Evolutionary conservation across 176 grass and related monocot species (phyloP).

Genomic region (Oryza glumipatula): DNA sequence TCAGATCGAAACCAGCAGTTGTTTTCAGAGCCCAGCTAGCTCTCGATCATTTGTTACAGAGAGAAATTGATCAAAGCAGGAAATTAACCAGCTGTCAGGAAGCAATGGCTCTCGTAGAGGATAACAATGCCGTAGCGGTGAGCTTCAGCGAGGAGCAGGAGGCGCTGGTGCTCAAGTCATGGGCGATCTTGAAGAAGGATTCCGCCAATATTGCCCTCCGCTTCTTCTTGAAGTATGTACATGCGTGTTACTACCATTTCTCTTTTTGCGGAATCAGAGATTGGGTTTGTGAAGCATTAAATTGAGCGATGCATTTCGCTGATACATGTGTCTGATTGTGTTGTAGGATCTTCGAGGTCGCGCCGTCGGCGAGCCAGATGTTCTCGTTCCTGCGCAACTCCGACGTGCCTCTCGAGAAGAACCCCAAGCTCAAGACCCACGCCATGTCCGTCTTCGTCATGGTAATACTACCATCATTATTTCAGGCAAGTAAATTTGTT

Average conservation of each 20-base stretch:
- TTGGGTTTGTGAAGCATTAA: background rate
- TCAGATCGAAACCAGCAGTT: slow-evolving; percentile 10
- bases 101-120: slow-evolving; percentile 53
- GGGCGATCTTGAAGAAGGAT: slow-evolving; percentile 93
- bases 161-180: slow-evolving; percentile 82
- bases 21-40: background rate
- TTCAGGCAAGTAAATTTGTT: background rate
- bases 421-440: slow-evolving; percentile 92
- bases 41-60: background rate
- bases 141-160: slow-evolving; percentile 87
- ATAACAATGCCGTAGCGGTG: background rate
- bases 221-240: slow-evolving; percentile 83
- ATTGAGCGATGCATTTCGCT: background rate
- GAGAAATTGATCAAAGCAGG: background rate
- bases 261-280: background rate
- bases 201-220: slow-evolving; percentile 65
- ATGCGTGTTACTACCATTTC: background rate
- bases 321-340: background rate
- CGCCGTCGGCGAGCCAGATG: slow-evolving; percentile 71
- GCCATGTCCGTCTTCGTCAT: slow-evolving; percentile 88
- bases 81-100: background rate
- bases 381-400: slow-evolving; percentile 89
- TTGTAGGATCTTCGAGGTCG: slow-evolving; percentile 81
- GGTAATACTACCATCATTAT: slow-evolving; percentile 37
- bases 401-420: slow-evolving; percentile 74